phyloP scores from a whole-genome alignment of 2,329 filamentous ascomycete species.

The Teratosphaeriaceae sp. region DNA sequence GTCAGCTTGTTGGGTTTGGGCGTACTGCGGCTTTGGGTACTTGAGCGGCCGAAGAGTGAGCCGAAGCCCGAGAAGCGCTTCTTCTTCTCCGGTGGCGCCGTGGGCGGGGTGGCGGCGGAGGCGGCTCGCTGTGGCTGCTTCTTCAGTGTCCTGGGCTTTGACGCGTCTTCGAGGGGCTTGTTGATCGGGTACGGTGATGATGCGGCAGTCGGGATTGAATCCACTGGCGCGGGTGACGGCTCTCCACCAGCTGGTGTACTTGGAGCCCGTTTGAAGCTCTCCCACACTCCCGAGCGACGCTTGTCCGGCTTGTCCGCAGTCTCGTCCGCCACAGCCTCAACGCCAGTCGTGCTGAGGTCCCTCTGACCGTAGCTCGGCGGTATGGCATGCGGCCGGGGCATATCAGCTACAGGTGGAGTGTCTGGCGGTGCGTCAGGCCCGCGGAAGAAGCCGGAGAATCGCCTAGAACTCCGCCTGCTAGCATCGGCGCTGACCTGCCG shows the following conservation, averaged over 20 bases:
- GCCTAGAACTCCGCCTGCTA: constrained; percentile 7
- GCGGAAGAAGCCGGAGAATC: constrained; percentile 19
- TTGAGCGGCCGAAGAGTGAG: constrained; percentile 36
- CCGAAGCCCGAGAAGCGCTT: constrained; percentile 41
- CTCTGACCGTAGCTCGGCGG: constrained; percentile 2
- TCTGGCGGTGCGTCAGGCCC: constrained; percentile 1
- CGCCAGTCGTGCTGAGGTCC: background rate
- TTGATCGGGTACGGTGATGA: background rate
- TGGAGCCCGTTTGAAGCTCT: constrained; percentile 14
- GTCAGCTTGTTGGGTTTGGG: constrained; percentile 28
- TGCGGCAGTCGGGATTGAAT: too few species aligned
- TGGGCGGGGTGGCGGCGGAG: constrained; percentile 17
- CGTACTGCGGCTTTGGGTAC: constrained; percentile 23
- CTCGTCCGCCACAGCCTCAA: background rate
- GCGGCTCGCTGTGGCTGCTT: constrained; percentile 25
- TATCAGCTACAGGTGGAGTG: background rate
- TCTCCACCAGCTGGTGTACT: too few species aligned
- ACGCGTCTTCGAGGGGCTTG: background rate
- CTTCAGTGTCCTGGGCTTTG: constrained; percentile 16
- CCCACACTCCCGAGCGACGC: constrained; percentile 15
- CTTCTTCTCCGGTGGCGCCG: constrained; percentile 17
- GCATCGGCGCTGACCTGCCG: constrained; percentile 6
- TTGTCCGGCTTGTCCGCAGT: constrained; percentile 3
- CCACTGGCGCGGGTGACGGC: too few species aligned
- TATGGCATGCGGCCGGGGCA: constrained; percentile 11